These are phyloP conservation scores for Moricandia moricandioides DNA, from an alignment of 345 rosid species.

Conservation along the genomic window DNA sequence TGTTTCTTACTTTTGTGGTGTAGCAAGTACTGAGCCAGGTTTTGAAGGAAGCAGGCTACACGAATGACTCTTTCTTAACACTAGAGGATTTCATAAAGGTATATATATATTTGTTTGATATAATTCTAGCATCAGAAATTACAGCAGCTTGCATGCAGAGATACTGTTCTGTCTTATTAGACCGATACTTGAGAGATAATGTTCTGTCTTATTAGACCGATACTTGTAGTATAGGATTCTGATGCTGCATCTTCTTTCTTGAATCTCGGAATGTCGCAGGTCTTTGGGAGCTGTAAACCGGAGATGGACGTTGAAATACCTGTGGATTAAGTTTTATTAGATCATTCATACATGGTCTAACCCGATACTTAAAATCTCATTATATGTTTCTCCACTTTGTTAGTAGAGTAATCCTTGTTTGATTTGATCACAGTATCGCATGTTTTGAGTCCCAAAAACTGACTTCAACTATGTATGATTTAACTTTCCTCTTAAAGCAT, in stretches of 20 bases:
- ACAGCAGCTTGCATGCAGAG: neutral
- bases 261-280: neutral
- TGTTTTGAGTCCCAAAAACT: neutral
- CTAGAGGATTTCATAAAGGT: constrained; percentile 75
- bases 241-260: neutral
- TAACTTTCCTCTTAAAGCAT: neutral
- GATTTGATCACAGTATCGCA: neutral
- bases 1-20: constrained; percentile 24
- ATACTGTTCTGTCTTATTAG: neutral
- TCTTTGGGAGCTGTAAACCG: neutral
- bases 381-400: neutral
- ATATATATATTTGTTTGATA: neutral
- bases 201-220: neutral
- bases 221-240: neutral
- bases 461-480: neutral
- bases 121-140: neutral
- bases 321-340: neutral
- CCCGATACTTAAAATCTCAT: neutral
- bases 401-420: neutral
- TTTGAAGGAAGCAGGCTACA: constrained; percentile 75
- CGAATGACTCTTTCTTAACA: constrained; percentile 51
- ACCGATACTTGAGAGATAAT: neutral
- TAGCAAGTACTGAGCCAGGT: constrained; percentile 75
- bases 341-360: neutral
- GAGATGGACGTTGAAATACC: constrained; percentile 1